Evolutionary conservation across 176 grass and related monocot genomes (phyloP).

Genomic region (Carex littledalei): DNA sequence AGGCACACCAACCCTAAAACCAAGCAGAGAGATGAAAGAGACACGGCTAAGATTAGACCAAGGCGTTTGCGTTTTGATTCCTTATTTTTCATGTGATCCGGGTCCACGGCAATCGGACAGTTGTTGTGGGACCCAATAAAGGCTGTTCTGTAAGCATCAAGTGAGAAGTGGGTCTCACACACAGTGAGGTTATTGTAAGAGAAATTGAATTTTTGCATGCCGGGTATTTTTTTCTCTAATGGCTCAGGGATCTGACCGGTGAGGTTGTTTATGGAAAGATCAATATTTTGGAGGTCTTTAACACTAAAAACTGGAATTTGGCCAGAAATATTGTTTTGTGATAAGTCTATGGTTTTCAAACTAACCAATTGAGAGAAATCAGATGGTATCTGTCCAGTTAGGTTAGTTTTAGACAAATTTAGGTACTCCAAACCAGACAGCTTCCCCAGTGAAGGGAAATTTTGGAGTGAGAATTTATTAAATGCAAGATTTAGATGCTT

Average conservation of each 20-base stretch:
- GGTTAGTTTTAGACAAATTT: slow-evolving; percentile 75
- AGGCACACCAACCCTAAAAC: slow-evolving; percentile 50
- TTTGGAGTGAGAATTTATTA: slow-evolving; percentile 49
- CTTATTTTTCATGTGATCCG: slow-evolving; percentile 31
- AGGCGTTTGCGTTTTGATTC: slow-evolving; percentile 32
- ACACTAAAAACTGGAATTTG: slow-evolving; percentile 59
- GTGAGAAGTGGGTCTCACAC: slow-evolving; percentile 61
- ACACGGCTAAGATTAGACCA: slow-evolving; percentile 44
- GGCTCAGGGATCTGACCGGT: slow-evolving; percentile 72
- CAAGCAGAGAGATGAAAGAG: slow-evolving; percentile 53
- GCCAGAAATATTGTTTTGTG: slow-evolving; percentile 60
- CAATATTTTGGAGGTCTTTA: slow-evolving; percentile 40
- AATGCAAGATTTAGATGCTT: slow-evolving; percentile 84
- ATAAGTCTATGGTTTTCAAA: slow-evolving; percentile 81
- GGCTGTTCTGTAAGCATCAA: slow-evolving; percentile 39
- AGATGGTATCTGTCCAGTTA: slow-evolving; percentile 49
- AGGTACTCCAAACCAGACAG: slow-evolving; percentile 63
- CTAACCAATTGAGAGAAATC: slow-evolving; percentile 38
- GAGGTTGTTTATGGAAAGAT: slow-evolving; percentile 90
- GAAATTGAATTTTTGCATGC: slow-evolving; percentile 74
- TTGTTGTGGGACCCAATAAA: slow-evolving; percentile 71
- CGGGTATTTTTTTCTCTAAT: slow-evolving; percentile 51
- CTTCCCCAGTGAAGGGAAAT: slow-evolving; percentile 33
- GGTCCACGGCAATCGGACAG: slow-evolving; percentile 92
- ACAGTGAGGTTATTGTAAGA: slow-evolving; percentile 97